These are phyloP conservation scores for Solanum verrucosum DNA, from an alignment of 257 asterid genomes.

Conservation along the genomic window DNA sequence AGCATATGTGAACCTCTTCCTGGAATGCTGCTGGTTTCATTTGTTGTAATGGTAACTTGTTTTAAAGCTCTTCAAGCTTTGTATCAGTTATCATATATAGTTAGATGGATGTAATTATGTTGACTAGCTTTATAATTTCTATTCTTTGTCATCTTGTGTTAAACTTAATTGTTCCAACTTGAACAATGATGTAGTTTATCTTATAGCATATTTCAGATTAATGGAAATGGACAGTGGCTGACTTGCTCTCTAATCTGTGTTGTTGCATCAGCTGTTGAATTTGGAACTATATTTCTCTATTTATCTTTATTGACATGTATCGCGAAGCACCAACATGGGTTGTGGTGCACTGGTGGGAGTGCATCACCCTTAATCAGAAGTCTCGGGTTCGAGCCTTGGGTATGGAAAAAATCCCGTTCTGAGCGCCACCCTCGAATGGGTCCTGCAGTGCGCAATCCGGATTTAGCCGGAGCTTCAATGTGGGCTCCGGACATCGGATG, in stretches of 20 bases:
- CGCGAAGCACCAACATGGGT: too few relatives aligned
- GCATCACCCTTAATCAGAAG: too few relatives aligned
- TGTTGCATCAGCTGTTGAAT: too few relatives aligned
- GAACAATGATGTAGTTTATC: neutral
- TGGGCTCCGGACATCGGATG: fast-evolving
- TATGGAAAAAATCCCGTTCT: too few relatives aligned
- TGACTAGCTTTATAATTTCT: neutral
- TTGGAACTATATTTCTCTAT: neutral
- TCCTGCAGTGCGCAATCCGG: fast-evolving
- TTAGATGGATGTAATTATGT: neutral
- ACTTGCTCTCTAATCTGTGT: too few relatives aligned
- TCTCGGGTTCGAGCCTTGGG: too few relatives aligned
- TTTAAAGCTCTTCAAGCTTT: neutral
- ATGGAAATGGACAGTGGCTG: neutral
- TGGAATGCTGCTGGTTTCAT: neutral
- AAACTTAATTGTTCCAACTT: neutral
- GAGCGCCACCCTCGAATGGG: too few relatives aligned
- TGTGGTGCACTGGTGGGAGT: too few relatives aligned
- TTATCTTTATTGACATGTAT: neutral
- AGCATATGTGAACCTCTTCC: neutral
- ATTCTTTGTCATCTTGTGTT: neutral
- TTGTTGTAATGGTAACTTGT: neutral
- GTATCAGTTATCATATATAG: neutral
- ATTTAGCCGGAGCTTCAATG: too few relatives aligned
- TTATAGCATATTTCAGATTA: neutral